Conservation (phyloP, 2,329 filamentous ascomycete genomes). For the Penicillium italicum region DNA sequence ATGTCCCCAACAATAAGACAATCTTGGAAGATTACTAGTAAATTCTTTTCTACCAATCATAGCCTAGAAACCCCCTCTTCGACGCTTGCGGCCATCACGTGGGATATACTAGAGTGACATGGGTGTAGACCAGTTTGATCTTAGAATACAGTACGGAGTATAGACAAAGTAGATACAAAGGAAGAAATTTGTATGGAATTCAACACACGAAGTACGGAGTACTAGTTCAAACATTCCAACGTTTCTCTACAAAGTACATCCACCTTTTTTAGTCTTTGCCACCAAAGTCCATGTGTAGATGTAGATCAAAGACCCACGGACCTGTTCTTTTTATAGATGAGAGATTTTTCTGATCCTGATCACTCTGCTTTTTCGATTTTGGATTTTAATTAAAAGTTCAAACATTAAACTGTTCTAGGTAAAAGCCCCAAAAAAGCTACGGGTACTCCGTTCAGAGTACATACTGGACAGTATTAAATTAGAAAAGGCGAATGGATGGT, state of each 20-base stretch:
- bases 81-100: neutral
- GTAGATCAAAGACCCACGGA: conserved; percentile 4
- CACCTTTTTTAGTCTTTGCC: neutral
- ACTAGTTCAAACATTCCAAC: too few relatives aligned
- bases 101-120: neutral
- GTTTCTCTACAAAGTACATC: neutral
- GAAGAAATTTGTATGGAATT: neutral
- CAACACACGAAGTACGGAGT: too few relatives aligned
- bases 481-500: neutral
- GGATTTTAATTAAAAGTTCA: too few relatives aligned
- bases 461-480: too few relatives aligned
- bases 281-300: neutral
- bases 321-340: conserved; percentile 5
- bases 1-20: neutral
- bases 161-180: neutral
- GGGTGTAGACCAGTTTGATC: neutral
- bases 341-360: neutral
- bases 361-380: neutral
- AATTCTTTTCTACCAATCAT: neutral
- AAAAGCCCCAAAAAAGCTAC: too few relatives aligned
- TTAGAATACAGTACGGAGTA: neutral
- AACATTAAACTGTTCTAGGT: too few relatives aligned
- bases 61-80: neutral
- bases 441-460: too few relatives aligned
- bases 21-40: neutral